phyloP scores from a whole-genome alignment of 345 rosid species.

The Bretschneidera sinensis region DNA sequence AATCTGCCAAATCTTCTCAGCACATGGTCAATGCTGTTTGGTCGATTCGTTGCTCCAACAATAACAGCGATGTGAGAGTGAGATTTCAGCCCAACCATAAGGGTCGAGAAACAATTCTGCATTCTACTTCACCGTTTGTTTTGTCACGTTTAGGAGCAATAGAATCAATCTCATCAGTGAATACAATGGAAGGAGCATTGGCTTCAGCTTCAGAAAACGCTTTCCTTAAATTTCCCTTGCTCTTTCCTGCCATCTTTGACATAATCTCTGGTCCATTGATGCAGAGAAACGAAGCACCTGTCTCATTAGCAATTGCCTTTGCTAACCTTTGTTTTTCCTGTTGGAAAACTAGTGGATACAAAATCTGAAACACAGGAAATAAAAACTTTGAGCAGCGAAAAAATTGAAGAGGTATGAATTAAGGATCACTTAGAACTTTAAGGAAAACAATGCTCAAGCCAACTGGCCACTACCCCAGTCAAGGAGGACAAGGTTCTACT shows the following conservation, averaged over 20 bases:
- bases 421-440: too few species aligned
- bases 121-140: conserved; percentile 64
- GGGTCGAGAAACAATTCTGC: conserved; percentile 56
- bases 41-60: conserved; percentile 51
- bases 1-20: conserved; percentile 50
- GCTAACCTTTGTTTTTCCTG: too few species aligned
- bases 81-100: conserved; percentile 48
- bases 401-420: too few species aligned
- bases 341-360: too few species aligned
- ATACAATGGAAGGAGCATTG: conserved; percentile 58
- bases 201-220: conserved; percentile 67
- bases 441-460: too few species aligned
- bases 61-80: conserved; percentile 46
- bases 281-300: conserved; percentile 67
- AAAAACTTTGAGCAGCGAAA: too few species aligned
- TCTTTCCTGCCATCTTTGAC: conserved; percentile 76
- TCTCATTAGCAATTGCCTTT: conserved; percentile 76
- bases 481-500: too few species aligned
- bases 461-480: too few species aligned
- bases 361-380: too few species aligned
- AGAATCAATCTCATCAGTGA: conserved; percentile 64
- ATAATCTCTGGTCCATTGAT: conserved; percentile 72
- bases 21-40: conserved; percentile 45
- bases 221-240: conserved; percentile 66
- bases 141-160: conserved; percentile 71